Conservation (phyloP, 2,329 filamentous ascomycete species). For the Cladosporium sp. region DNA sequence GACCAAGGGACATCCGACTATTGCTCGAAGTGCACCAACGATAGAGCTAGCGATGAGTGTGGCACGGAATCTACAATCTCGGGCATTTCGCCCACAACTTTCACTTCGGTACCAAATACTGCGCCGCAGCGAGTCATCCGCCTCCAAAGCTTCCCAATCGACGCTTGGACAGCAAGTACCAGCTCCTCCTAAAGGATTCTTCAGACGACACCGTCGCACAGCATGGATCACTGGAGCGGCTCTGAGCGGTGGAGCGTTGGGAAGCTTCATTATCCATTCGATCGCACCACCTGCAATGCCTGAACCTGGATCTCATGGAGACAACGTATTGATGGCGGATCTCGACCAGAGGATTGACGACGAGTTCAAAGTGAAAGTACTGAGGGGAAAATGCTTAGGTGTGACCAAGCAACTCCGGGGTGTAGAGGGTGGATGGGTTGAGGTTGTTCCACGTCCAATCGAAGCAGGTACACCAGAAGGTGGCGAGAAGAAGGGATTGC, state of each 20-base stretch:
- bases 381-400: conserved; percentile 41
- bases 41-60: conserved; percentile 10
- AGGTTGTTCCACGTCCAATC: conserved; percentile 21
- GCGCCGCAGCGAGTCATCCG: conserved; percentile 10
- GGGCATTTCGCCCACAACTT: conserved; percentile 21
- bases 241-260: conserved; percentile 36
- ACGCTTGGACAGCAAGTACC: neutral
- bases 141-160: conserved; percentile 5
- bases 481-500: conserved; percentile 18
- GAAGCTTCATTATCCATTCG: conserved; percentile 38
- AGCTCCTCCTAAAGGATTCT: conserved; percentile 1
- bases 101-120: conserved; percentile 24
- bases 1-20: too few species aligned
- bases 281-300: conserved; percentile 44
- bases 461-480: conserved; percentile 7
- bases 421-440: conserved; percentile 30
- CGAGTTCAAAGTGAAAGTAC: conserved; percentile 47
- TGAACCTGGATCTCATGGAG: conserved; percentile 37
- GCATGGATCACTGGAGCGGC: conserved; percentile 34
- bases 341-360: conserved; percentile 42
- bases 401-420: conserved; percentile 30
- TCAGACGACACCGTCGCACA: conserved; percentile 13
- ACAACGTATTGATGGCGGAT: conserved; percentile 37
- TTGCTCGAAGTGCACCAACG: too few species aligned
- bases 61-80: conserved; percentile 3